A percentile compares a stretch with the other conserved stretches of the same genome.
Evolutionary conservation across 106 monocot species (phyloP).

Genomic region (Dioscorea dumetorum): DNA sequence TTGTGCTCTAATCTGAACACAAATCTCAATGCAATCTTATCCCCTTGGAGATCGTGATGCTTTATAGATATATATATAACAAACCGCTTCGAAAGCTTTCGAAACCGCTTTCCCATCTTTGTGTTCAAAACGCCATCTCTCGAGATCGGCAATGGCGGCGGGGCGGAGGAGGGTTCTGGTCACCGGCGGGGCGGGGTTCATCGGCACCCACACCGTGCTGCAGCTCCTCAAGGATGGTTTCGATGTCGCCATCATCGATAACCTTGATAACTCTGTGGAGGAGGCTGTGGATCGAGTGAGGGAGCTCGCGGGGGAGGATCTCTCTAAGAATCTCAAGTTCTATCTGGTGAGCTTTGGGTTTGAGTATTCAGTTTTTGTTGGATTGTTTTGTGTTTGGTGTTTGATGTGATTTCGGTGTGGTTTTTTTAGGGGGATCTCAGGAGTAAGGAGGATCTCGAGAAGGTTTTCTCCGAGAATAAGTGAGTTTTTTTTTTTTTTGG

Average conservation of each 20-base stretch:
- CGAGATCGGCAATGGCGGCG: constrained; percentile 1
- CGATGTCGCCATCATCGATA: constrained; percentile 55
- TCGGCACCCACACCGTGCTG: constrained; percentile 71
- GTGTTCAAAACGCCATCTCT: neutral
- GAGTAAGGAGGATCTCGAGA: constrained; percentile 56
- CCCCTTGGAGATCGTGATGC: too few species aligned
- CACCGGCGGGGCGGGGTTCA: constrained; percentile 84
- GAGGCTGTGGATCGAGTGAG: constrained; percentile 53
- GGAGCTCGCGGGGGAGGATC: constrained; percentile 44
- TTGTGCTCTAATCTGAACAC: too few species aligned
- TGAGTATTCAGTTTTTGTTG: neutral
- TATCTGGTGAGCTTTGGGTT: constrained; percentile 21
- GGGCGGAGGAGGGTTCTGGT: constrained; percentile 36
- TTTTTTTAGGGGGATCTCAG: constrained; percentile 50
- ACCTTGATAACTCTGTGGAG: constrained; percentile 56
- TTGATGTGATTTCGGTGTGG: neutral
- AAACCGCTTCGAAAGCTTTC: too few species aligned
- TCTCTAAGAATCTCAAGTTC: constrained; percentile 44
- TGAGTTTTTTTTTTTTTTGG: constrained; percentile 1
- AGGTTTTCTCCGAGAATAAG: constrained; percentile 46
- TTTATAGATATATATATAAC: too few species aligned
- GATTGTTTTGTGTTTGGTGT: neutral
- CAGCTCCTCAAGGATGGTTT: constrained; percentile 68
- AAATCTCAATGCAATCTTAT: too few species aligned
- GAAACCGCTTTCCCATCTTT: too few species aligned